Base-by-base conservation (phyloP, 176 grass and related monocot species). In the Musa troglodytarum region DNA sequence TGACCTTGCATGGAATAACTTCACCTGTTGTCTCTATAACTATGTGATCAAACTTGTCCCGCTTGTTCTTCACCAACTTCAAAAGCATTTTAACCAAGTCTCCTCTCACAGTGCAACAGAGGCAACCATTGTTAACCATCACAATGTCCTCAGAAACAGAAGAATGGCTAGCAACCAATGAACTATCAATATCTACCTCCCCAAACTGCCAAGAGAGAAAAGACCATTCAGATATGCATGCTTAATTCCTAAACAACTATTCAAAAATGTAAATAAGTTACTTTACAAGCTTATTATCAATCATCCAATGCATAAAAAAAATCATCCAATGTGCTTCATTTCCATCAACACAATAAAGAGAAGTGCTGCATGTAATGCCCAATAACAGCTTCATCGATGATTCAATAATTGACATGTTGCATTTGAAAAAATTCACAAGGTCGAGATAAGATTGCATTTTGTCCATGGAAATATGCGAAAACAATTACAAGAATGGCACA, bases 61-160 rank as follows among this genome's bases (percentile, higher is more conserved):
- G 77, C 72, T 86, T 92, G 76, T 86, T 76, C 76, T 84, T 88
- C 15, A 81, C 86, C 51, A 88, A 61, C 76, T 92, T 78, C 29
- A 92, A 77, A 74, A 92, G 83, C 89, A 92, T 92, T 81, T 88
- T 88, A 74, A 92, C 81, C 74, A 92, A 83, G 51, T 88, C 89
- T 49, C 86, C 89, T 77, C 86, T 74, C 61, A 92, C 89, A 53
- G 89, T 92, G 83, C 89, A 92, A 17, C 89, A 92, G 57, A 92
- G 83, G 78, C 86, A 92, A 52, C 89, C 89, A 86, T 92, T 92
- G 54, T 86, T 92, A 59, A 88, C 86, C 83, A 88, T 92, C 62
- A 88, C 83, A 74, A 92, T 92, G 78, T 88, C 89, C 66, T 92
- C 89, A 10, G 89, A 68, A 5, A 88, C 83, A 2, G 89, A 88